These are phyloP conservation scores for Erodium chrysanthum DNA, from an alignment of 441 rosid genomes.

Conservation along the genomic window DNA sequence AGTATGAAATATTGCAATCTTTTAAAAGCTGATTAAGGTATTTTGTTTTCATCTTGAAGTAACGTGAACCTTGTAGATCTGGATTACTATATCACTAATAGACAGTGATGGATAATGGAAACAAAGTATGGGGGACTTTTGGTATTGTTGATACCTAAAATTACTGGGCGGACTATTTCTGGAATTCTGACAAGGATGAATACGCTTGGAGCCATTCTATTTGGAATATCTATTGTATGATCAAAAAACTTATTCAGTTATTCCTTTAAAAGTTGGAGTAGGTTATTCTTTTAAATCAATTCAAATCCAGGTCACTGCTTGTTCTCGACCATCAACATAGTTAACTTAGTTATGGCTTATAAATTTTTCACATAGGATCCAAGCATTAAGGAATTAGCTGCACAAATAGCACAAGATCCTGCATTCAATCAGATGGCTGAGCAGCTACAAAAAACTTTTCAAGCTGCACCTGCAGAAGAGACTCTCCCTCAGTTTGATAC, in stretches of 20 bases:
- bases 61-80: neutral
- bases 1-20: neutral
- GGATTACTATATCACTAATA: neutral
- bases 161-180: neutral
- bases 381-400: conserved; percentile 80
- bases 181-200: neutral
- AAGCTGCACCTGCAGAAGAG: conserved; percentile 43
- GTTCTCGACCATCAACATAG: neutral
- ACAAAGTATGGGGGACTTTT: neutral
- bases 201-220: neutral
- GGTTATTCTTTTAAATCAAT: neutral
- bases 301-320: neutral
- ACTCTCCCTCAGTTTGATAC: conserved; percentile 61
- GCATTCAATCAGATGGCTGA: conserved; percentile 93
- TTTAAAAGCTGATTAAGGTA: neutral
- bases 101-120: neutral
- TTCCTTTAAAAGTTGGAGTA: neutral
- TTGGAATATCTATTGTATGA: neutral
- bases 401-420: conserved; percentile 89
- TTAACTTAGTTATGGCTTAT: neutral
- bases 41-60: neutral
- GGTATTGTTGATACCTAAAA: neutral
- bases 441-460: conserved; percentile 77
- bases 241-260: neutral
- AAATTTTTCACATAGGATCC: conserved; percentile 50